These are phyloP conservation scores for Schwanniomyces vanrijiae DNA, from an alignment of 805 yeast species.

Conservation along the genomic window DNA sequence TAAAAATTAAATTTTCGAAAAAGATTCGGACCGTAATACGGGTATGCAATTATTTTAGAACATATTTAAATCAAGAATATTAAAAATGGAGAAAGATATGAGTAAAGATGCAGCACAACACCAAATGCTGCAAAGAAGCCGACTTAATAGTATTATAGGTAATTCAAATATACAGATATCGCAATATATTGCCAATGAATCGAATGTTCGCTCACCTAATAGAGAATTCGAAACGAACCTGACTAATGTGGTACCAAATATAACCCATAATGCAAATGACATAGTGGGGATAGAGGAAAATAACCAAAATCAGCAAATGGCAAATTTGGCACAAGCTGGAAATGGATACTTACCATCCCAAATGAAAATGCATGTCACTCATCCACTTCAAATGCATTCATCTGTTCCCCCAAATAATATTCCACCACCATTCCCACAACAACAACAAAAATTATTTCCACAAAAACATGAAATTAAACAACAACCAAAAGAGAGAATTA, in stretches of 20 bases:
- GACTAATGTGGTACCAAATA: background rate
- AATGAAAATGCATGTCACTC: background rate
- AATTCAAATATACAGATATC: background rate
- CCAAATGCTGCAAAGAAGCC: background rate
- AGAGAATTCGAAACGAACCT: background rate
- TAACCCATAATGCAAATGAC: background rate
- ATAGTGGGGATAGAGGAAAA: background rate
- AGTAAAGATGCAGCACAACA: background rate
- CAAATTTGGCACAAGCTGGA: background rate
- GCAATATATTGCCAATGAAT: slow-evolving; percentile 1
- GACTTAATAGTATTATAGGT: background rate
- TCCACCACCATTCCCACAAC: background rate
- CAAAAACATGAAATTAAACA: background rate
- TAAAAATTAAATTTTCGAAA: background rate
- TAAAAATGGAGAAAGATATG: background rate
- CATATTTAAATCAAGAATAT: background rate
- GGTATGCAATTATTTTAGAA: background rate
- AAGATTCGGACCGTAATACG: background rate
- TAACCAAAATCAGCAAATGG: background rate
- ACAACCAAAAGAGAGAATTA: slow-evolving; percentile 20
- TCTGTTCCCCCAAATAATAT: background rate
- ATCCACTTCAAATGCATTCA: background rate
- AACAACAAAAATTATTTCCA: background rate
- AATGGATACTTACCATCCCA: background rate
- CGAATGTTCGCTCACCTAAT: slow-evolving; percentile 1